These are phyloP conservation scores for Xylariaceae sp. DNA, from an alignment of 2,329 filamentous ascomycete genomes.

Conservation along the genomic window DNA sequence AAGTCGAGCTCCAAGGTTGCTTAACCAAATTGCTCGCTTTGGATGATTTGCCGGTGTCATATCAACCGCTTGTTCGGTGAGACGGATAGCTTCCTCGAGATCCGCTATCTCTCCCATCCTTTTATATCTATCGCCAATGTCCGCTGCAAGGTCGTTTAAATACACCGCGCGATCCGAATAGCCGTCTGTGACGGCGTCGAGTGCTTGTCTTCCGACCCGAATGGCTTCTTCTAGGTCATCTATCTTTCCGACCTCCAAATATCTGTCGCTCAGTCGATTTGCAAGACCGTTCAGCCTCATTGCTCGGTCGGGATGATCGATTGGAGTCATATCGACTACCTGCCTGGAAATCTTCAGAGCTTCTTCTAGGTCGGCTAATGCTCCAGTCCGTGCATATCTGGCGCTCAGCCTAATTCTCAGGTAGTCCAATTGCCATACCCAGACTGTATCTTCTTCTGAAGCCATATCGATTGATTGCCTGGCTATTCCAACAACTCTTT, in stretches of 20 bases:
- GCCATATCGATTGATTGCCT: no score
- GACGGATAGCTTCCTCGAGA: neutral
- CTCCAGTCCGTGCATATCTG: neutral
- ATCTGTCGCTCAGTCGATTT: neutral
- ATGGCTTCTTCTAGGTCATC: neutral
- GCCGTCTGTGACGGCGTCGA: neutral
- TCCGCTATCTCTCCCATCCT: neutral
- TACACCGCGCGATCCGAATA: neutral
- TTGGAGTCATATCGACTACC: neutral
- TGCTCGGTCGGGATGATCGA: neutral
- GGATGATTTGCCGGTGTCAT: neutral
- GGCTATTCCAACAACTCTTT: no score
- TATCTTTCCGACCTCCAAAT: neutral
- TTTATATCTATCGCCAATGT: neutral
- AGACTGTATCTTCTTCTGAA: no score
- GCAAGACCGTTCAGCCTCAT: constrained; percentile 1
- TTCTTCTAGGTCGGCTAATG: neutral
- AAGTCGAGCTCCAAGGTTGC: neutral
- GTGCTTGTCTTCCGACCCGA: neutral
- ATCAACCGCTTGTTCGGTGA: neutral
- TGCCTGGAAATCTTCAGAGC: neutral
- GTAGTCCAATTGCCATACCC: no score
- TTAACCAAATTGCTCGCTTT: neutral
- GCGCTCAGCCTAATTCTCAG: no score
- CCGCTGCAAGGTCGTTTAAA: neutral